phyloP scores from a whole-genome alignment of 805 yeast genomes.

The Saturnispora dispora region DNA sequence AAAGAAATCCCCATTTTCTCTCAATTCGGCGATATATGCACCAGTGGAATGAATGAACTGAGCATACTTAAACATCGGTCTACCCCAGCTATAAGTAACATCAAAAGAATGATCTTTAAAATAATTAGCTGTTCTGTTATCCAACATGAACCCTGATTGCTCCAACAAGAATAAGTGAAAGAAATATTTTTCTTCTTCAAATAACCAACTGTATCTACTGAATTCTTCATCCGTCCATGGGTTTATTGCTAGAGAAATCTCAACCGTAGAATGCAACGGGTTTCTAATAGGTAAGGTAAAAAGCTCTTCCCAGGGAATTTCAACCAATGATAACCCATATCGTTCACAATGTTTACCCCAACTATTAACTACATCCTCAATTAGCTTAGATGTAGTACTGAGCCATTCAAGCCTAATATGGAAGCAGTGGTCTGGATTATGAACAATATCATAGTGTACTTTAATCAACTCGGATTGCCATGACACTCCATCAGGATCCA shows the following conservation, averaged over 20 bases:
- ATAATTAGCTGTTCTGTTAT: conserved; percentile 64
- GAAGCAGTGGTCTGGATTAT: conserved; percentile 90
- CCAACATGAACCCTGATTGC: conserved; percentile 66
- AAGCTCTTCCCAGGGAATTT: conserved; percentile 85
- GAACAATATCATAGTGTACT: conserved; percentile 86
- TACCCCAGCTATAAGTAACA: conserved; percentile 85
- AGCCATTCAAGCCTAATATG: conserved; percentile 91
- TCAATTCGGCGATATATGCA: conserved; percentile 76
- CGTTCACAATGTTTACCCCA: conserved; percentile 82
- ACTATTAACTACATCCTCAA: conserved; percentile 66
- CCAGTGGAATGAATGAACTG: conserved; percentile 91
- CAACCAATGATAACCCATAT: conserved; percentile 73
- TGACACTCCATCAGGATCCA: conserved; percentile 66
- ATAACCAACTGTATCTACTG: conserved; percentile 27
- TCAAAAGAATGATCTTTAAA: conserved; percentile 47
- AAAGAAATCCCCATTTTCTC: conserved; percentile 68
- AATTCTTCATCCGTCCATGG: conserved; percentile 64
- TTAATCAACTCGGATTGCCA: conserved; percentile 68
- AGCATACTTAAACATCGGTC: conserved; percentile 67
- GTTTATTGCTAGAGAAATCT: conserved; percentile 52
- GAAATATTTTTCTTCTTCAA: conserved; percentile 49
- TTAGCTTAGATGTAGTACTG: conserved; percentile 74
- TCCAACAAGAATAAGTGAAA: conserved; percentile 72
- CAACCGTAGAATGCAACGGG: conserved; percentile 84
- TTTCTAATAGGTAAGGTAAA: conserved; percentile 65